A percentile compares a stretch with the other conserved stretches of the same genome.
Conservation (phyloP, 1,139 yeast genomes). For the Arxiozyma slooffiae region DNA sequence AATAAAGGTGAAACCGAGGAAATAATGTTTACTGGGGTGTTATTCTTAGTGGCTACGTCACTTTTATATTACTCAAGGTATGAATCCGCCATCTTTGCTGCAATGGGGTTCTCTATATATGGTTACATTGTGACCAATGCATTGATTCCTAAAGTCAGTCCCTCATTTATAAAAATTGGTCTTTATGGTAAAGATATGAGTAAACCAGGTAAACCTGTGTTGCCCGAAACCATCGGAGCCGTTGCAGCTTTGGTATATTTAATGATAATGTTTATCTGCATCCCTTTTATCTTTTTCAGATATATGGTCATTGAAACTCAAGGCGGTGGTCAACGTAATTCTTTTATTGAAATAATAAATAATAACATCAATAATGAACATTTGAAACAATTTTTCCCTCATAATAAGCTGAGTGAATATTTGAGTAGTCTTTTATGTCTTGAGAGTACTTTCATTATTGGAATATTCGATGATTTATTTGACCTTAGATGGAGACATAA, state of each 20-base stretch:
- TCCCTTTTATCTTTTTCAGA: slow-evolving; percentile 82
- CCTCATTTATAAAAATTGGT: slow-evolving; percentile 66
- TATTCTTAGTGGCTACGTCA: slow-evolving; percentile 7
- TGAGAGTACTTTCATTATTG: slow-evolving; percentile 75
- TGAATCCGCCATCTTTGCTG: slow-evolving; percentile 32
- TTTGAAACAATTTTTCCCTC: slow-evolving; percentile 50
- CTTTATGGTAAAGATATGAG: slow-evolving; percentile 75
- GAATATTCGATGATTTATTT: slow-evolving; percentile 87
- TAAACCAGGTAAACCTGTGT: slow-evolving; percentile 56
- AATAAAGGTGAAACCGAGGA: neutral
- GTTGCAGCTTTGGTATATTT: slow-evolving; percentile 75
- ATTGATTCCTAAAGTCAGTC: slow-evolving; percentile 58
- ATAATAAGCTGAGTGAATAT: slow-evolving; percentile 74
- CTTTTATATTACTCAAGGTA: slow-evolving; percentile 14
- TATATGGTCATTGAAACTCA: slow-evolving; percentile 53
- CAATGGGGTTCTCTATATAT: slow-evolving; percentile 54
- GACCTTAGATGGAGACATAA: slow-evolving; percentile 97
- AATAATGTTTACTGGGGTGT: neutral
- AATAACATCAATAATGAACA: slow-evolving; percentile 9
- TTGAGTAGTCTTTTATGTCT: slow-evolving; percentile 75
- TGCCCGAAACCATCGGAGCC: slow-evolving; percentile 89
- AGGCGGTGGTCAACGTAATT: slow-evolving; percentile 48
- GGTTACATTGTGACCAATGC: slow-evolving; percentile 53
- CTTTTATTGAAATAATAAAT: slow-evolving; percentile 14
- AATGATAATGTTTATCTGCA: slow-evolving; percentile 70